Percentiles rank a stretch among this genome's conserved stretches.
Evolutionary conservation across 1,139 yeast species (phyloP).

Genomic region (Blastobotrys proliferans): DNA sequence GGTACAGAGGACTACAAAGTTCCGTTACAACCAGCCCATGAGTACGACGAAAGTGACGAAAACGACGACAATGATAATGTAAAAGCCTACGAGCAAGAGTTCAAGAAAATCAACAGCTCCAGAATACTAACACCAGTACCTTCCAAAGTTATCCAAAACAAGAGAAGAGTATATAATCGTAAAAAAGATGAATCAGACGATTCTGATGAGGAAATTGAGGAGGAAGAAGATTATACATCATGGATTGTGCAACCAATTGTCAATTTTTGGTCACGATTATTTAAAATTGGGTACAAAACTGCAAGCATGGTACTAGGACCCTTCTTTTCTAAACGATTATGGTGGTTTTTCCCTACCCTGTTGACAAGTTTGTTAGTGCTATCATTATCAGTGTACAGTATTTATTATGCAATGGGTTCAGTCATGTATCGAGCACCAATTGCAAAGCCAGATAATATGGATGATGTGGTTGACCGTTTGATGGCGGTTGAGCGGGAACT

Average conservation of each 20-base stretch:
- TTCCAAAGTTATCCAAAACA: neutral
- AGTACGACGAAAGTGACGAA: slow-evolving; percentile 7
- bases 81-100: slow-evolving; percentile 14
- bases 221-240: slow-evolving; percentile 1
- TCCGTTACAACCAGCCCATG: slow-evolving; percentile 15
- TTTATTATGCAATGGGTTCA: neutral
- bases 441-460: slow-evolving; percentile 19
- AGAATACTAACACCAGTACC: neutral
- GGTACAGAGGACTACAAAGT: slow-evolving; percentile 11
- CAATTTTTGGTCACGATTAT: neutral
- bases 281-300: slow-evolving; percentile 5
- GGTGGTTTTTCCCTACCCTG: slow-evolving; percentile 6
- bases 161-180: no score
- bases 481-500: slow-evolving; percentile 20
- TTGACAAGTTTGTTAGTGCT: neutral
- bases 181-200: neutral
- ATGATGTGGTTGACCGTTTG: slow-evolving; percentile 18
- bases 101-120: slow-evolving; percentile 5
- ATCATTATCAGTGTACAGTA: neutral
- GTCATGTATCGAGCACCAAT: slow-evolving; percentile 11
- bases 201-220: slow-evolving; percentile 4
- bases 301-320: slow-evolving; percentile 11
- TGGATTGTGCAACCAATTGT: slow-evolving; percentile 10
- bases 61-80: slow-evolving; percentile 11
- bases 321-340: slow-evolving; percentile 8